phyloP scores from a whole-genome alignment of 2,329 filamentous ascomycete species.

The Pyrenochaeta sp. region DNA sequence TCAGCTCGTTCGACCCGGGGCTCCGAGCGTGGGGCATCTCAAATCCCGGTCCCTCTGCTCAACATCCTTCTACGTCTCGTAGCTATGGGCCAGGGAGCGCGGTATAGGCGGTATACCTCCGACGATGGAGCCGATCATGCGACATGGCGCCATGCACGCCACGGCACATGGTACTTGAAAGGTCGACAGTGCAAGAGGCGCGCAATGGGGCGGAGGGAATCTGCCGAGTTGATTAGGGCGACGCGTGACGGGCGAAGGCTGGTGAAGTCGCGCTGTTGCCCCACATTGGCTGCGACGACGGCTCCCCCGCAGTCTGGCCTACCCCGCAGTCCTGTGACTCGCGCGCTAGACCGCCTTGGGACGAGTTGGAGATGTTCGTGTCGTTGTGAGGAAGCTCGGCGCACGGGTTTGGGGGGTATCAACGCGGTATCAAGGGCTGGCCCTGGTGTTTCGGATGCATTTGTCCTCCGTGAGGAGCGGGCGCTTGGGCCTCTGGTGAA shows the following conservation, averaged over 20 bases:
- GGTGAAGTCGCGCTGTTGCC: slow-evolving; percentile 13
- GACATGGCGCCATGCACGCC: slow-evolving; percentile 4
- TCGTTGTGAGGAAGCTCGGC: background rate
- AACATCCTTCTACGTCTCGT: no score
- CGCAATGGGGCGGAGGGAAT: slow-evolving; percentile 13
- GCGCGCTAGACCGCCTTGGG: no score
- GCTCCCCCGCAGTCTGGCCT: slow-evolving; percentile 30
- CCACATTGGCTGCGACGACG: slow-evolving; percentile 30
- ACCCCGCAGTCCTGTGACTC: no score
- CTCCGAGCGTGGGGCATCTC: slow-evolving; percentile 30
- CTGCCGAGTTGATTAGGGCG: slow-evolving; percentile 20
- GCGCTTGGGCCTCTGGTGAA: background rate
- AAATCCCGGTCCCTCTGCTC: no score
- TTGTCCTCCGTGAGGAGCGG: no score
- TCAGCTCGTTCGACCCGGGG: background rate
- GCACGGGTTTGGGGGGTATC: no score
- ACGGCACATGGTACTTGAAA: slow-evolving; percentile 11
- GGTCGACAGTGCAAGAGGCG: background rate
- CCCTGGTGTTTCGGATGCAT: no score
- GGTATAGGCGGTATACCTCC: slow-evolving; percentile 20
- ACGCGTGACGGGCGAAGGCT: slow-evolving; percentile 18
- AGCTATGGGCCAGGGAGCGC: background rate
- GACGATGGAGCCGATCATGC: slow-evolving; percentile 7
- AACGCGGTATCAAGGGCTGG: no score
- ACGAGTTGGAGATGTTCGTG: background rate